Evolutionary conservation across 345 rosid species (phyloP).

Genomic region (Salix brachista): DNA sequence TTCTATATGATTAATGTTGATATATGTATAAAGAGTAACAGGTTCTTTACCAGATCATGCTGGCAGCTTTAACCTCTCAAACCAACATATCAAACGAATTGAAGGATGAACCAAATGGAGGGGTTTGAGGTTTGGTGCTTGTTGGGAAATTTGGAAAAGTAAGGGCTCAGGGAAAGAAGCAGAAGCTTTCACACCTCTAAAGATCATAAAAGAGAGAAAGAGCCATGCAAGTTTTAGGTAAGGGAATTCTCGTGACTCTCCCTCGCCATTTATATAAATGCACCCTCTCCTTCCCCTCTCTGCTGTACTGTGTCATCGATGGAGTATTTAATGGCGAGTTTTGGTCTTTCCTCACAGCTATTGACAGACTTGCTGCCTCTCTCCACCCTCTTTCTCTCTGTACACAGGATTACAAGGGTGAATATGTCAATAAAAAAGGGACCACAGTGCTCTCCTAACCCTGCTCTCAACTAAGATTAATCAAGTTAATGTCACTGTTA

Average conservation of each 20-base stretch:
- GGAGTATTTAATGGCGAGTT: constrained; percentile 40
- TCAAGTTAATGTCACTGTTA: neutral
- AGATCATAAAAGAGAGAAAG: constrained; percentile 11
- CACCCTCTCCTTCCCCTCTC: constrained; percentile 5
- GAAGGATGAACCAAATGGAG: neutral
- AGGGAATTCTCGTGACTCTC: constrained; percentile 24
- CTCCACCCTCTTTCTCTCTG: constrained; percentile 12
- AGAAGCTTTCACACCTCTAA: no score
- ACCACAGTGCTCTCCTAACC: constrained; percentile 1
- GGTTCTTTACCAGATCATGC: constrained; percentile 84
- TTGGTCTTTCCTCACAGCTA: constrained; percentile 50
- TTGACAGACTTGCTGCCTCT: constrained; percentile 35
- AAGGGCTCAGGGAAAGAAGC: no score
- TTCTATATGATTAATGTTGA: neutral
- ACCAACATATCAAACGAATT: constrained; percentile 38
- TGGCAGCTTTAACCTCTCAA: constrained; percentile 99
- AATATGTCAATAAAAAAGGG: constrained; percentile 6
- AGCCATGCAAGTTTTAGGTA: constrained; percentile 33
- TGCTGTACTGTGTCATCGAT: constrained; percentile 10
- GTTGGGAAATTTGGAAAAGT: neutral
- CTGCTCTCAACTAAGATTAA: neutral
- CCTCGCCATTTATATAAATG: constrained; percentile 17
- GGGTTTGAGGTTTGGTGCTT: neutral
- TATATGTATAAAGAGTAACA: neutral
- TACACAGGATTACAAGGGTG: constrained; percentile 7